Evolutionary conservation across 192 early-diverging fungal genomes (phyloP).

Genomic region (Podila clonocystis): DNA sequence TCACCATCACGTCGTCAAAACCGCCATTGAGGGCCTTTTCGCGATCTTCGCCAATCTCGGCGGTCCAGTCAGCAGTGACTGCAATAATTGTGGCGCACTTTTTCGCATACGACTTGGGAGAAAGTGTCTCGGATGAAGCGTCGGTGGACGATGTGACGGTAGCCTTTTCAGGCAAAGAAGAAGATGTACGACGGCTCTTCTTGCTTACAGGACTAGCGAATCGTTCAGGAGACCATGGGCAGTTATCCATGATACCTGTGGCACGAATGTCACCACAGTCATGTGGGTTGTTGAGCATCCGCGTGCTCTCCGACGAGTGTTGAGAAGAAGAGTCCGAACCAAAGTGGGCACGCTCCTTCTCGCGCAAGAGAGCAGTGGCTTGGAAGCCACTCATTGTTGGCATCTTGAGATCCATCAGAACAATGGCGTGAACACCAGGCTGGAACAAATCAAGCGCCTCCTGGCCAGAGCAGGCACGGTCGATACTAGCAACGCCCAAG

Average conservation of each 20-base stretch:
- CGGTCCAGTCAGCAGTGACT: slow-evolving; percentile 32
- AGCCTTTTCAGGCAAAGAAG: background rate
- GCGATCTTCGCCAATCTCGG: slow-evolving; percentile 46
- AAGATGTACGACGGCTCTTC: background rate
- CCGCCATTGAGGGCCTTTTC: slow-evolving; percentile 27
- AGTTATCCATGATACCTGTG: background rate
- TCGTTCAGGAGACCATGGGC: slow-evolving; percentile 43
- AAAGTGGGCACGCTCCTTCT: slow-evolving; percentile 21
- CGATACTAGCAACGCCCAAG: slow-evolving; percentile 26
- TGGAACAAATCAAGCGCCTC: slow-evolving; percentile 37
- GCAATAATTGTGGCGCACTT: slow-evolving; percentile 32
- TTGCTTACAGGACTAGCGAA: slow-evolving; percentile 15
- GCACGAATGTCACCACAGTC: background rate
- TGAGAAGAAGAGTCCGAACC: too few relatives aligned
- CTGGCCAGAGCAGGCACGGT: slow-evolving; percentile 35
- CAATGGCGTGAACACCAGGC: slow-evolving; percentile 25
- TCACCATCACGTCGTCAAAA: slow-evolving; percentile 52
- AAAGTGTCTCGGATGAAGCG: background rate
- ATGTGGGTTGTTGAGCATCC: background rate
- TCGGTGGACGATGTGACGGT: background rate
- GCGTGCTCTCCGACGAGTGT: background rate
- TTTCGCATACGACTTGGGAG: too few relatives aligned
- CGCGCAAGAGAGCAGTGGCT: slow-evolving; percentile 25
- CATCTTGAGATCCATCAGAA: slow-evolving; percentile 51
- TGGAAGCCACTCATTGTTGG: slow-evolving; percentile 42